Base-by-base conservation (phyloP, 306 rosid genomes). In the Lathyrus tuberosus region DNA sequence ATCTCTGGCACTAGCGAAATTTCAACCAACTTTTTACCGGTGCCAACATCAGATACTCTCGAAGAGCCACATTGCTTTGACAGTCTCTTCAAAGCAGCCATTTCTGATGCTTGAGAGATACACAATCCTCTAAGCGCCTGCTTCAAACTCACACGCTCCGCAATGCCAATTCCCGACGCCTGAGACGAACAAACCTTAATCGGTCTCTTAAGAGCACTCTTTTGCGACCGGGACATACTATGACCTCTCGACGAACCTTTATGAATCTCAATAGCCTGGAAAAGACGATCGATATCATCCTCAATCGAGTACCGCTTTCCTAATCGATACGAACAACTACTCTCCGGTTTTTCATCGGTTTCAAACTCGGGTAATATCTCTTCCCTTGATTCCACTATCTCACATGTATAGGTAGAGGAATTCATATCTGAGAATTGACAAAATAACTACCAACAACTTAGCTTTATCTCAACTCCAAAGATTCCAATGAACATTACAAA, bases 121-220 rank as follows among this genome's bases (percentile, higher is more conserved):
- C 97, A 91, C 62, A 94, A 74, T 38, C 99, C 99, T 84, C 99
- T 84, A 42, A 94, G 86, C n/a, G 99, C 99, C 79, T 94, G 97
- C 87, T 94, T 94, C 81, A 94, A 91, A 81, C 97, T 94, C 26
- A 79, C 97, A 67, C 95, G 86, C 70, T 88, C 99, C 3, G 99
- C 84, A 73, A 94, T 88, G 79, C 99, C 99, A 69, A 94, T 91
- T 66, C 99, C 96, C 6, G 97, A 80, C 37, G 86, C 84, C 71
- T 87, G 85, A 30, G 95, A 82, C 51, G 91, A 75, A 80, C 86
- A 78, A 17, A 80, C 89, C 82, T 87, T 86, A 74, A 94, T 86
- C 18, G 99, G 99, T 81, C 90, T 86, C 82, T 93, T 90, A 86
- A 88, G 88, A 49, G 98, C 94, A 78, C 94, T 90, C 85, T 81